These are phyloP conservation scores for Penicillium soppii DNA, from an alignment of 495 filamentous ascomycete species.

Conservation along the genomic window DNA sequence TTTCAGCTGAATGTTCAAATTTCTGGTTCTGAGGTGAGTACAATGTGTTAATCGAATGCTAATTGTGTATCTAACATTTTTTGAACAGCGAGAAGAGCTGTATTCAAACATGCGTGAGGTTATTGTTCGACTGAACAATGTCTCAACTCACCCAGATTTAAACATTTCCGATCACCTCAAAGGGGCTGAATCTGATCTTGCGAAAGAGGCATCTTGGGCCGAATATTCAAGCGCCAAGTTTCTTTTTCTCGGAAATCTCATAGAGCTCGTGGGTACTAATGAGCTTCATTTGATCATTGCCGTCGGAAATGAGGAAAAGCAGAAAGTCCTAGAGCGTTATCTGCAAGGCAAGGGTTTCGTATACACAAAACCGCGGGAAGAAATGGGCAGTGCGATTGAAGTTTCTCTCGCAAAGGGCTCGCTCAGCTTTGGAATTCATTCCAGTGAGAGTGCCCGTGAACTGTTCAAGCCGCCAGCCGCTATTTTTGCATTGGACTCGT, in stretches of 20 bases:
- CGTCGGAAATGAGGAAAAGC: conserved; percentile 39
- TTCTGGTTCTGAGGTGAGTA: conserved; percentile 23
- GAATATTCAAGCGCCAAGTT: conserved; percentile 59
- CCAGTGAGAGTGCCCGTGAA: conserved; percentile 36
- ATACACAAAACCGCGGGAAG: conserved; percentile 42
- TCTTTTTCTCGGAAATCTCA: conserved; percentile 51
- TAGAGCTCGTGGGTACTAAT: conserved; percentile 38
- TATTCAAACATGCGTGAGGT: conserved; percentile 37
- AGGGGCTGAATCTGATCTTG: conserved; percentile 30
- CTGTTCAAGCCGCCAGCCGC: conserved; percentile 46
- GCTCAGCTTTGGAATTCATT: conserved; percentile 50
- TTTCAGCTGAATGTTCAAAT: conserved; percentile 13
- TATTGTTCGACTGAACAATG: conserved; percentile 44
- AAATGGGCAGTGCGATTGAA: conserved; percentile 36
- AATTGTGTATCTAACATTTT: conserved; percentile 4
- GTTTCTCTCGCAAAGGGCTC: conserved; percentile 36
- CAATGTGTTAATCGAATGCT: background rate
- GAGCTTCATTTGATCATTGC: conserved; percentile 50
- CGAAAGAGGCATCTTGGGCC: conserved; percentile 53
- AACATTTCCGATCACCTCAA: conserved; percentile 43
- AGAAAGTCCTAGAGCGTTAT: conserved; percentile 53
- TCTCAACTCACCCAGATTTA: conserved; percentile 55
- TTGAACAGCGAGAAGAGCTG: conserved; percentile 19
- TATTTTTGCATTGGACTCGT: conserved; percentile 53
- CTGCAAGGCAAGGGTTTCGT: conserved; percentile 46